A percentile compares a stretch with the other conserved stretches of the same genome.
Conservation (phyloP, 257 asterid species). For the Nicotiana benthamiana region DNA sequence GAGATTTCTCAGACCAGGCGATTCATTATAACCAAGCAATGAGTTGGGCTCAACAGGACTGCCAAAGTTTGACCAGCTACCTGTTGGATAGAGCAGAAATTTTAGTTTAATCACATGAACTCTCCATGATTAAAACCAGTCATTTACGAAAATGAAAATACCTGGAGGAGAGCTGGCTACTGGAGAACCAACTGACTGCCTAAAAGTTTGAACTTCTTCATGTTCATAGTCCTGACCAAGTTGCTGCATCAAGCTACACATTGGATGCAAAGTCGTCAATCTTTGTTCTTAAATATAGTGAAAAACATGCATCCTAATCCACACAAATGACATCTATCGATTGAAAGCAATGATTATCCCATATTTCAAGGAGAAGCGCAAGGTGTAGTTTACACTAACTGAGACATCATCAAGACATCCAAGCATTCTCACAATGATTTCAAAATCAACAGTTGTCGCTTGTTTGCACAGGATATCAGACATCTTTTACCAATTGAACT, state of each 20-base stretch:
- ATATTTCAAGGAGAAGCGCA: neutral
- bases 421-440: neutral
- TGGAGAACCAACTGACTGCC: slow-evolving; percentile 76
- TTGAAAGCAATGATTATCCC: neutral
- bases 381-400: neutral
- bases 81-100: slow-evolving; percentile 22
- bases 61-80: slow-evolving; percentile 75
- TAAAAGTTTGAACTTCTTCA: slow-evolving; percentile 60
- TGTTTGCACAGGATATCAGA: neutral
- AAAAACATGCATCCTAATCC: neutral
- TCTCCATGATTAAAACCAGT: neutral
- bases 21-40: slow-evolving; percentile 42
- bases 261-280: neutral
- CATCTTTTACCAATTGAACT: neutral
- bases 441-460: neutral
- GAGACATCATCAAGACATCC: neutral
- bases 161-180: slow-evolving; percentile 88
- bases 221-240: slow-evolving; percentile 78
- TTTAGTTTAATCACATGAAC: slow-evolving; percentile 2
- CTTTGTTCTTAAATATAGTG: neutral
- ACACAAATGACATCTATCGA: neutral
- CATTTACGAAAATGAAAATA: slow-evolving; percentile 17
- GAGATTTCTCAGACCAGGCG: slow-evolving; percentile 44
- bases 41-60: slow-evolving; percentile 72
- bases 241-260: slow-evolving; percentile 73